Percentiles rank a stretch among this genome's conserved stretches.
Conservation (phyloP, 2,329 filamentous ascomycete species). For the Atkinsonella texensis region DNA sequence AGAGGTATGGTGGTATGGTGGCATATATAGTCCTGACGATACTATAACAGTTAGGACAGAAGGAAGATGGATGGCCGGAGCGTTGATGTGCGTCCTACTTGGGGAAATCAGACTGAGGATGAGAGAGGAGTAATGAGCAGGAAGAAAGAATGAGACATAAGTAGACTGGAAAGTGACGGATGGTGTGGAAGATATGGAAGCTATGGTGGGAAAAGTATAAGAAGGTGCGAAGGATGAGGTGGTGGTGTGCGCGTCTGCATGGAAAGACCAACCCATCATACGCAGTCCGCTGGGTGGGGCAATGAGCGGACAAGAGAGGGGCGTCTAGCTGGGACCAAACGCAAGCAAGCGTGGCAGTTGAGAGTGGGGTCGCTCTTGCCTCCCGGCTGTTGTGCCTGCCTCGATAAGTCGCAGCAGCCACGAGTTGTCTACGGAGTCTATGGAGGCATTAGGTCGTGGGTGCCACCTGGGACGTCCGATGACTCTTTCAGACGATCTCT, state of each 20-base stretch:
- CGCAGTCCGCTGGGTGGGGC: background rate
- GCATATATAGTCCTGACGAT: background rate
- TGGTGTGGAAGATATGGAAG: background rate
- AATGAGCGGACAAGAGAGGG: background rate
- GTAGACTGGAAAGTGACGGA: background rate
- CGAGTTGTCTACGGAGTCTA: no score
- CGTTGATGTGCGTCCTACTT: background rate
- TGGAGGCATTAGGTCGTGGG: no score
- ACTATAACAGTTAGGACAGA: background rate
- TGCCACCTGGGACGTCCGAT: no score
- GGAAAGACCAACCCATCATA: background rate
- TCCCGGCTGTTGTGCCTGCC: no score
- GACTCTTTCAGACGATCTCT: no score
- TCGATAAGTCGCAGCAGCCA: no score
- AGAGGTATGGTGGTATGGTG: background rate
- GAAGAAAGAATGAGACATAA: background rate
- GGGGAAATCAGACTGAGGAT: background rate
- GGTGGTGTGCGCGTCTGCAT: background rate
- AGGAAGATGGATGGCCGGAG: background rate
- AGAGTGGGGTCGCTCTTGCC: no score
- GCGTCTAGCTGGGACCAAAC: background rate
- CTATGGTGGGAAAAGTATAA: background rate
- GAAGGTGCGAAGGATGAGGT: background rate
- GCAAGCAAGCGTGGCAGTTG: no score
- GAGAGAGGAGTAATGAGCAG: background rate